phyloP scores from a whole-genome alignment of 495 filamentous ascomycete genomes.

The Penicillium odoratum region DNA sequence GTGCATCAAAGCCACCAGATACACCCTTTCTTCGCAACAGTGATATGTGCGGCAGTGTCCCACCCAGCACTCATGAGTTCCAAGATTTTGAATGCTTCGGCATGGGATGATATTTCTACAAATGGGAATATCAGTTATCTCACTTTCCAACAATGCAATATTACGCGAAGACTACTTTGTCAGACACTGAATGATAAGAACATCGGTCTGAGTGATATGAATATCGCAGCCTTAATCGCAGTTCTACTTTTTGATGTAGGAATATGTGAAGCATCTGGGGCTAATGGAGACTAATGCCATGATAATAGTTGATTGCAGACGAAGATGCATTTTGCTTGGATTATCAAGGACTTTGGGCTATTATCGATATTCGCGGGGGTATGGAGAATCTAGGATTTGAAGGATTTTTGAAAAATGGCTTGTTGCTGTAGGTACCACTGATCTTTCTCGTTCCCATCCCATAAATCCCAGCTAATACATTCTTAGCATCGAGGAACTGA shows the following conservation, averaged over 20 bases:
- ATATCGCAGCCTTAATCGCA: constrained; percentile 15
- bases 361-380: constrained; percentile 8
- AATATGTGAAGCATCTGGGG: neutral
- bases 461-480: too few species aligned
- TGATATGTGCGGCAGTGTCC: constrained; percentile 8
- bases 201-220: constrained; percentile 3
- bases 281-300: neutral
- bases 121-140: constrained; percentile 12
- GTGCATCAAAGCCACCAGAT: constrained; percentile 14
- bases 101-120: constrained; percentile 23
- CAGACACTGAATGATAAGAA: constrained; percentile 3
- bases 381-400: constrained; percentile 15
- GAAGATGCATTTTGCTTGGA: constrained; percentile 13
- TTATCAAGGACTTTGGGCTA: constrained; percentile 4
- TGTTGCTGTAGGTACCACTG: constrained; percentile 8
- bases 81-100: constrained; percentile 22
- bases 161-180: constrained; percentile 12
- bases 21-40: constrained; percentile 19
- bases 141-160: constrained; percentile 12
- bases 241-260: constrained; percentile 20
- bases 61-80: constrained; percentile 23
- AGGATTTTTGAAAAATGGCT: constrained; percentile 12
- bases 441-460: too few species aligned
- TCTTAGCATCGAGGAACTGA: neutral
- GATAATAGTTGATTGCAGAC: constrained; percentile 12